A percentile compares a stretch with the other conserved stretches of the same genome.
Conservation (phyloP, 1,284 basidiomycete genomes). For the Agaricales sp. region DNA sequence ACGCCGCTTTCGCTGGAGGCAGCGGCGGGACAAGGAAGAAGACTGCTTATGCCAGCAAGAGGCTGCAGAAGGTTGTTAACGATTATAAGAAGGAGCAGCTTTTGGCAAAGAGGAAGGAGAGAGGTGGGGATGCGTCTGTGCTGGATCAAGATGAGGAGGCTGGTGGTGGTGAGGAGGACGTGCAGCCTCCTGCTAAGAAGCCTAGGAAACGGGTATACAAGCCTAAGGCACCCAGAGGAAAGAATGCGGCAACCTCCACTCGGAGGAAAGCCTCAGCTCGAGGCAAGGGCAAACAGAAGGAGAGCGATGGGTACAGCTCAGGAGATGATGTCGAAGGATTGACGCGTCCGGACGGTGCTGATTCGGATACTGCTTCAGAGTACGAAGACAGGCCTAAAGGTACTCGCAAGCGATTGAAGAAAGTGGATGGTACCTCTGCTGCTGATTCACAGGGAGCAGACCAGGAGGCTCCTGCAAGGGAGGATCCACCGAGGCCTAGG, state of each 20-base stretch:
- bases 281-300: background rate
- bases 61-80: conserved; percentile 84
- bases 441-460: background rate
- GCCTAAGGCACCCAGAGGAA: background rate
- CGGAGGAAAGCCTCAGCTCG: background rate
- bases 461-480: background rate
- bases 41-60: conserved; percentile 68
- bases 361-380: background rate
- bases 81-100: conserved; percentile 52
- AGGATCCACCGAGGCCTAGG: background rate
- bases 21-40: background rate
- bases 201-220: background rate
- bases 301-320: background rate
- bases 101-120: conserved; percentile 1
- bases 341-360: background rate
- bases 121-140: conserved; percentile 3
- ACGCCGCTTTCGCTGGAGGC: background rate
- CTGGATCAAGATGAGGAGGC: background rate
- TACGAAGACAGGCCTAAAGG: background rate
- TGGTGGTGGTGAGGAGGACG: background rate
- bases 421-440: background rate
- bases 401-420: background rate
- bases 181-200: background rate
- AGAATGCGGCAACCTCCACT: background rate
- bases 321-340: background rate